A percentile compares a stretch with the other conserved stretches of the same genome.
These are phyloP conservation scores for Populus deltoides DNA, from an alignment of 345 rosid species.

Conservation along the genomic window DNA sequence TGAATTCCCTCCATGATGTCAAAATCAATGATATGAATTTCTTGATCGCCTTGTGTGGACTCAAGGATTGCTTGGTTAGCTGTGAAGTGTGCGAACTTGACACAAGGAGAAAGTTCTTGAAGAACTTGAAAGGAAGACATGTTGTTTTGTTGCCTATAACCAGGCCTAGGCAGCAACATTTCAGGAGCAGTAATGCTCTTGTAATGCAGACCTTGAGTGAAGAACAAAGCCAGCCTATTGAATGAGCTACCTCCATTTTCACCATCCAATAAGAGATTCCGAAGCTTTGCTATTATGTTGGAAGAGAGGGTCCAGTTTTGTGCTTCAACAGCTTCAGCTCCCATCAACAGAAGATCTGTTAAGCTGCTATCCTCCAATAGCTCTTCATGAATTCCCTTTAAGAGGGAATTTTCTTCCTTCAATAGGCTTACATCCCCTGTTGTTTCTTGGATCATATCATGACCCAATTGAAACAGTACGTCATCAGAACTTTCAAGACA, in stretches of 20 bases:
- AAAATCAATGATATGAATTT: slow-evolving; percentile 27
- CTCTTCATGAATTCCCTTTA: slow-evolving; percentile 9
- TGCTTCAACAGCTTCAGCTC: slow-evolving; percentile 36
- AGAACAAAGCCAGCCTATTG: slow-evolving; percentile 26
- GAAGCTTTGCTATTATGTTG: slow-evolving; percentile 15
- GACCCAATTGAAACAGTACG: not conserved
- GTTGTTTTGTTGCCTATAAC: no score
- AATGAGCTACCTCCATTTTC: slow-evolving; percentile 2
- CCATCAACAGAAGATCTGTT: slow-evolving; percentile 23
- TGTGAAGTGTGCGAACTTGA: slow-evolving; percentile 27
- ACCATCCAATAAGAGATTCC: not conserved
- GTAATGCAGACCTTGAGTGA: slow-evolving; percentile 23
- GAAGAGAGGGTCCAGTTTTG: slow-evolving; percentile 23
- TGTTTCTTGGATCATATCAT: not conserved
- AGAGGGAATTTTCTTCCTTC: not conserved
- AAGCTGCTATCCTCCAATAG: slow-evolving; percentile 17
- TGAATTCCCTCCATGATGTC: slow-evolving; percentile 32
- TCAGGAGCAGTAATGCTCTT: slow-evolving; percentile 12
- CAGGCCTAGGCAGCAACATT: not conserved
- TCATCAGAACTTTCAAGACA: no score
- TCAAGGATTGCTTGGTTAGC: slow-evolving; percentile 35
- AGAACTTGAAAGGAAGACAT: slow-evolving; percentile 23
- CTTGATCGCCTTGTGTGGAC: slow-evolving; percentile 11
- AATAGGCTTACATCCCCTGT: no score
- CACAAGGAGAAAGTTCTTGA: slow-evolving; percentile 28